Evolutionary conservation across 2,329 filamentous ascomycete species (phyloP), one percentile per base, ranked within the genome.

Genomic region (Talaromyces verruculosus): DNA sequence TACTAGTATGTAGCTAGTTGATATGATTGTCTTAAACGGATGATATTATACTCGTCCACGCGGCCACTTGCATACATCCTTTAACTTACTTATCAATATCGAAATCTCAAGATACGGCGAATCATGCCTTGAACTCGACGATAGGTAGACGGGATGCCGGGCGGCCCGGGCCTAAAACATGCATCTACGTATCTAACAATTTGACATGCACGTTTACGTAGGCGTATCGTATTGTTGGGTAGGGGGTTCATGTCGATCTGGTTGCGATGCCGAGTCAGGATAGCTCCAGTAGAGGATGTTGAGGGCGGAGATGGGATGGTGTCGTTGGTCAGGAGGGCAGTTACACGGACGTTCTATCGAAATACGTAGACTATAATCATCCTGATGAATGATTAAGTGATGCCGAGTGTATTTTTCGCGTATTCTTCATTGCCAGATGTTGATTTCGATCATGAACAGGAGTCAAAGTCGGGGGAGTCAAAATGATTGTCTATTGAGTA

Each of bases 91-190:
- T 30, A 51, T 51, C 47, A 5, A 33, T 55, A 33, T 35, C 28
- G 8, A 33, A 28, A 55, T 7, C 5, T 35, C 28, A 35, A 19
- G 28, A 55, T 55, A 33, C 25, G 49, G 5, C 49, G 49, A 55
- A 55, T 55, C 49, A 35, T n/a, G 17, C 11, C 28, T 55, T n/a
- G 15, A 55, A 35, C 3, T 55, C 28, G 28, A 33, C 13, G 17
- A 11, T 35, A n/a, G 28, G 10, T n/a, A n/a, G 28, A 19, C 49
- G 49, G 28, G 17, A 19, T 35, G 17, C 45, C 47, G 47, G 47
- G 3, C 49, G 49, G 49, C 28, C 49, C 49, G 49, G 49, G 49
- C 49, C 49, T 55, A 55, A 55, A 55, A 55, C 15, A 19, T 35
- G 49, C 49, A 11, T 55, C 28, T 33, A 25, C 25, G 25, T 25